These are phyloP conservation scores for Auricularia auricula-judae DNA, from an alignment of 768 basidiomycete genomes.

Conservation along the genomic window DNA sequence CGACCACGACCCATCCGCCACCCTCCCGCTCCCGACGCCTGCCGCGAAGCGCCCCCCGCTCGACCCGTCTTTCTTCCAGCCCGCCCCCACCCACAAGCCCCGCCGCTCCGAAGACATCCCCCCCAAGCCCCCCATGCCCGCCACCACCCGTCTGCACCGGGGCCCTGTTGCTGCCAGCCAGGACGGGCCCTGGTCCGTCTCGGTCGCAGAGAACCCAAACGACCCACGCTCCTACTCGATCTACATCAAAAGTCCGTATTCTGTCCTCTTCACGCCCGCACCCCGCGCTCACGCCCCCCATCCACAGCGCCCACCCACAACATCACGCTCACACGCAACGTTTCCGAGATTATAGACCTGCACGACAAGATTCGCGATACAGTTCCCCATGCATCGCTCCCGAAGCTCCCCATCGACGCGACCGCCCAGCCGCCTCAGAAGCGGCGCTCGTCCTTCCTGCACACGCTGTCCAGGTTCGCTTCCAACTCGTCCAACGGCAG, in stretches of 20 bases:
- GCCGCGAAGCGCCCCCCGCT: not conserved
- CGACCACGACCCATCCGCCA: not conserved
- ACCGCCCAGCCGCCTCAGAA: conserved; percentile 43
- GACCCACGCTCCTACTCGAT: conserved; percentile 64
- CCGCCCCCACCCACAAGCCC: conserved; percentile 1
- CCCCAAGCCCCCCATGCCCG: not conserved
- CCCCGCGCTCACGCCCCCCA: conserved; percentile 2
- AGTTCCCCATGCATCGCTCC: conserved; percentile 41
- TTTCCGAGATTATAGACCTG: conserved; percentile 69
- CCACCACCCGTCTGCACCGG: conserved; percentile 1
- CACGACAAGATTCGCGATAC: conserved; percentile 66
- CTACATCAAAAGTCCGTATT: conserved; percentile 80
- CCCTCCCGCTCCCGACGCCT: conserved; percentile 6
- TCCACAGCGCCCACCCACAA: conserved; percentile 75
- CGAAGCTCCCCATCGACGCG: conserved; percentile 49
- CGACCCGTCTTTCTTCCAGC: not conserved
- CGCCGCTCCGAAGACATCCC: not conserved
- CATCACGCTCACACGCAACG: conserved; percentile 72
- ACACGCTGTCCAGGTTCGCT: conserved; percentile 74
- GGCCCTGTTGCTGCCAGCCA: conserved; percentile 20
- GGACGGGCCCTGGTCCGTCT: conserved; percentile 80
- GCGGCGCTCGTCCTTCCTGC: conserved; percentile 75
- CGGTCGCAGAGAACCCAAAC: conserved; percentile 76
- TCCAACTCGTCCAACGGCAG: conserved; percentile 53
- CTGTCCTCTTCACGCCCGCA: not conserved